Evolutionary conservation across 805 yeast genomes (phyloP).

Genomic region (Candida nonsorbophila): DNA sequence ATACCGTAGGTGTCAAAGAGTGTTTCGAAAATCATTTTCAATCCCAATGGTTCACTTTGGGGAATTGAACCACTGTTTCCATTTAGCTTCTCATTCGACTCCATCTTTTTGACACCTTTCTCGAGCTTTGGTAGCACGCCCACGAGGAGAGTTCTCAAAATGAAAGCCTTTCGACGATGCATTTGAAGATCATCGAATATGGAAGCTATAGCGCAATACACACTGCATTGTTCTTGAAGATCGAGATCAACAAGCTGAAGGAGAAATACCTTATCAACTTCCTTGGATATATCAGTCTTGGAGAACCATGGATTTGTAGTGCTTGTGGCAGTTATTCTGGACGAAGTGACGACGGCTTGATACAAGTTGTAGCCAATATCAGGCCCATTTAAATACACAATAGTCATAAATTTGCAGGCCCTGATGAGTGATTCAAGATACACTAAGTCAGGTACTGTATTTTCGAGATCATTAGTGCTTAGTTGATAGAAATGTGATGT

Average conservation of each 20-base stretch:
- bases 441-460: conserved; percentile 77
- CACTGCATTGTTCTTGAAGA: conserved; percentile 49
- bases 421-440: conserved; percentile 69
- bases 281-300: conserved; percentile 37
- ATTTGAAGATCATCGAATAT: conserved; percentile 59
- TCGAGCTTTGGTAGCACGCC: conserved; percentile 40
- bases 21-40: conserved; percentile 41
- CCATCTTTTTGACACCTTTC: conserved; percentile 1
- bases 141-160: conserved; percentile 59
- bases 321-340: conserved; percentile 1
- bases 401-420: conserved; percentile 54
- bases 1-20: conserved; percentile 54
- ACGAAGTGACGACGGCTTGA: conserved; percentile 34
- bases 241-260: conserved; percentile 33
- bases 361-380: conserved; percentile 36
- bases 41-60: conserved; percentile 10
- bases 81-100: conserved; percentile 1
- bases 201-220: conserved; percentile 62
- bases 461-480: conserved; percentile 57
- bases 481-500: conserved; percentile 24
- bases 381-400: conserved; percentile 45
- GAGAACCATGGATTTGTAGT: conserved; percentile 12
- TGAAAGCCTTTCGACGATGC: conserved; percentile 62
- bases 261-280: conserved; percentile 29
- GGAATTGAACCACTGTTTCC: not conserved